phyloP scores from a whole-genome alignment of 441 rosid species.

The Adansonia gregorii region DNA sequence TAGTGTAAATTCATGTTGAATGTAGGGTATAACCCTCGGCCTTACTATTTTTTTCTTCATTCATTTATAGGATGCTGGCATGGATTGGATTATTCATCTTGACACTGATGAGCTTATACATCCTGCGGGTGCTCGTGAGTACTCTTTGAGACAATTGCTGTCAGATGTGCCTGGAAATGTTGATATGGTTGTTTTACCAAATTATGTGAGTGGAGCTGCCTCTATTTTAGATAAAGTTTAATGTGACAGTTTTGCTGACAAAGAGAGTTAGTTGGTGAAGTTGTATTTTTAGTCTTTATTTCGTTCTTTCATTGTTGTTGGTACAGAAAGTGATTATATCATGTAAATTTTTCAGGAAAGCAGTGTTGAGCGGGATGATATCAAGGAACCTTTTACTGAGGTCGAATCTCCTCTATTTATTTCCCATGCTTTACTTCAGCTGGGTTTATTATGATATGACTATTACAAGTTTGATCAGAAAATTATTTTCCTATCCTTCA shows the following conservation, averaged over 20 bases:
- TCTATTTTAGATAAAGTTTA: not conserved
- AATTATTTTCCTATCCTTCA: conserved; percentile 12
- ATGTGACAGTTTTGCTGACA: not conserved
- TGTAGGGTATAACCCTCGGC: conserved; percentile 4
- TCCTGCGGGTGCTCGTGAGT: conserved; percentile 77
- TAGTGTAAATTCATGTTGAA: conserved; percentile 13
- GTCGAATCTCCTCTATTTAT: conserved; percentile 38
- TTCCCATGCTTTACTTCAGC: conserved; percentile 18
- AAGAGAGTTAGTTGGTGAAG: conserved; percentile 17
- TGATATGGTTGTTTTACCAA: conserved; percentile 81
- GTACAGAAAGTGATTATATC: conserved; percentile 15
- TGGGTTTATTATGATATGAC: not conserved
- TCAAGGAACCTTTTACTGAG: conserved; percentile 88
- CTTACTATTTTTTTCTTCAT: conserved; percentile 12
- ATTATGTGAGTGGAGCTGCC: conserved; percentile 68
- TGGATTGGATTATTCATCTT: conserved; percentile 95
- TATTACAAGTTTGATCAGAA: not conserved
- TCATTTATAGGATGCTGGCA: conserved; percentile 61
- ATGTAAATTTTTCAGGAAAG: conserved; percentile 68
- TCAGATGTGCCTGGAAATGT: conserved; percentile 65
- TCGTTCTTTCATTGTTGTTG: conserved; percentile 25
- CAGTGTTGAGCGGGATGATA: conserved; percentile 80
- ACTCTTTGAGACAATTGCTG: conserved; percentile 76
- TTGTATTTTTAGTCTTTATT: too few species aligned
- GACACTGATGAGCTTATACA: conserved; percentile 89